These are phyloP conservation scores for Sclerotinia spermophila DNA, from an alignment of 2,329 filamentous ascomycete genomes.

Conservation along the genomic window DNA sequence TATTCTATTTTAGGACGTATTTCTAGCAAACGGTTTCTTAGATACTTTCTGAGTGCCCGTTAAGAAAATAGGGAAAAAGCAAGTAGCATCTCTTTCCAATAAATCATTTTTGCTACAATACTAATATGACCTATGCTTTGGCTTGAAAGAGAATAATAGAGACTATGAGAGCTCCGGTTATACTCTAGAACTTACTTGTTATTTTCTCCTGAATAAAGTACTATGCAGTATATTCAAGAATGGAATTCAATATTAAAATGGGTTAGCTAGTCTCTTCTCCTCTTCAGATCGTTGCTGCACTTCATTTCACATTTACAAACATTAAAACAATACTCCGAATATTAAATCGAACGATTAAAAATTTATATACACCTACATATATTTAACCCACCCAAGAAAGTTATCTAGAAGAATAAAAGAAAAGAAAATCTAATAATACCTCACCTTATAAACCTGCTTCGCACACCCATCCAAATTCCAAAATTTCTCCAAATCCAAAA, in stretches of 20 bases:
- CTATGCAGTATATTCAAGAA: background rate
- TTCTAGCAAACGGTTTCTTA: background rate
- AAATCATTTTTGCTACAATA: background rate
- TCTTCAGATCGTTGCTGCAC: background rate
- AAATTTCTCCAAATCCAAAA: background rate
- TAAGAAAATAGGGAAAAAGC: background rate
- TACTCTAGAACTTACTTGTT: background rate
- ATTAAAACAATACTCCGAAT: background rate
- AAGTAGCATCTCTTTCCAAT: background rate
- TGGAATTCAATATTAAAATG: background rate
- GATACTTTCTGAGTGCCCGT: background rate
- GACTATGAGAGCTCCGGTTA: accelerated
- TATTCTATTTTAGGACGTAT: background rate
- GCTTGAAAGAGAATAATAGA: too few relatives aligned
- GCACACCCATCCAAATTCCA: background rate
- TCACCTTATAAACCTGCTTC: background rate
- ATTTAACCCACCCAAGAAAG: background rate
- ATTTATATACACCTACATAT: background rate
- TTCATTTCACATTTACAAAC: background rate
- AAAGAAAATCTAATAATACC: background rate
- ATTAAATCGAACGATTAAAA: background rate
- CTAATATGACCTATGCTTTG: too few relatives aligned
- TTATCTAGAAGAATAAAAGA: background rate
- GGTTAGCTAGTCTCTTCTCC: background rate
- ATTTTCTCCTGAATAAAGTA: background rate